Conservation (phyloP, 2,329 filamentous ascomycete genomes). For the Fusarium sp. region DNA sequence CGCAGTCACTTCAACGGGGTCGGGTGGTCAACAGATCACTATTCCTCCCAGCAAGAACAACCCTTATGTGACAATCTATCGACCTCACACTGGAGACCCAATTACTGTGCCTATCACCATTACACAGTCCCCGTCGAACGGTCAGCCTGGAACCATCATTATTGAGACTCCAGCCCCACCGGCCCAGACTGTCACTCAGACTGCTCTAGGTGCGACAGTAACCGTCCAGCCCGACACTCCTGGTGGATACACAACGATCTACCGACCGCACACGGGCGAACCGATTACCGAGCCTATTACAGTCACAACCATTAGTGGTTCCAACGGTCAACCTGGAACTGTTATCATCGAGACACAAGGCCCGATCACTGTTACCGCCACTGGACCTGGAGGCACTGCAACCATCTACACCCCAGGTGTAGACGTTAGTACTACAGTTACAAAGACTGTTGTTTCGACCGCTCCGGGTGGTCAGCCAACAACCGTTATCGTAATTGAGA, state of each 20-base stretch:
- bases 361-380: constrained; percentile 21
- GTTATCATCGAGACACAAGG: constrained; percentile 34
- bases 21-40: constrained; percentile 20
- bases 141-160: constrained; percentile 32
- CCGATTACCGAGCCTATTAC: constrained; percentile 29
- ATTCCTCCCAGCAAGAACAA: constrained; percentile 30
- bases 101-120: constrained; percentile 34
- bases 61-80: constrained; percentile 32
- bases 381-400: constrained; percentile 9
- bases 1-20: constrained; percentile 6
- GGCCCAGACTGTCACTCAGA: constrained; percentile 12
- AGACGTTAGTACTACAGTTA: constrained; percentile 19
- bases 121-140: constrained; percentile 25
- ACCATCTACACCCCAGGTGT: constrained; percentile 29
- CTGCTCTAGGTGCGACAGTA: constrained; percentile 4
- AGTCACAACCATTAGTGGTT: constrained; percentile 24
- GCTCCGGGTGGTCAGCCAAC: constrained; percentile 9
- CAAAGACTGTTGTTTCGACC: constrained; percentile 19
- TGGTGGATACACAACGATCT: constrained; percentile 21
- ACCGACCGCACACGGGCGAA: constrained; percentile 23
- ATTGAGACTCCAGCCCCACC: constrained; percentile 25
- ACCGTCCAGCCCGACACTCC: constrained; percentile 22
- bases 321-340: constrained; percentile 31
- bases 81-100: constrained; percentile 25
- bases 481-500: constrained; percentile 21